These are phyloP conservation scores for Stromatinia cepivora DNA, from an alignment of 2,329 filamentous ascomycete species.

Conservation along the genomic window DNA sequence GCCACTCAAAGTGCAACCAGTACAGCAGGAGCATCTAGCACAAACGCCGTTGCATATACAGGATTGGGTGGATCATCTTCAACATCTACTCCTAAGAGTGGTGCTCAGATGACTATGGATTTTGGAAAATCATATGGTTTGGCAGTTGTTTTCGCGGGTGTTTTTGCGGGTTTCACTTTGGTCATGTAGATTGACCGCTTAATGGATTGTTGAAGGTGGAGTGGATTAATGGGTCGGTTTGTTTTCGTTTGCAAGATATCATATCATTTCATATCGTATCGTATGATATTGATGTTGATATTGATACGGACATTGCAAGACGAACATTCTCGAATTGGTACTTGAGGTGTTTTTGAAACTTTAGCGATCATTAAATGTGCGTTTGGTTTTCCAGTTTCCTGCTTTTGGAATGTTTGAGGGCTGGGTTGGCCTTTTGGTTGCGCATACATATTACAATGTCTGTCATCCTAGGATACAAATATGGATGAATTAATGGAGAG, in stretches of 20 bases:
- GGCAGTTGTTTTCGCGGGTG: slow-evolving; percentile 52
- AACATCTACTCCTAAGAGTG: slow-evolving; percentile 32
- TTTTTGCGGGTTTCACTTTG: slow-evolving; percentile 59
- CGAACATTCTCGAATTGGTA: slow-evolving; percentile 26
- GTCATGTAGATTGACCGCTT: slow-evolving; percentile 46
- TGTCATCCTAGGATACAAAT: neutral
- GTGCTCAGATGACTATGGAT: slow-evolving; percentile 47
- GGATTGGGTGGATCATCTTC: slow-evolving; percentile 45
- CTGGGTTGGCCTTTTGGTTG: slow-evolving; percentile 2
- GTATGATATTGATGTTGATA: neutral
- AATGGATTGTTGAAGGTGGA: neutral
- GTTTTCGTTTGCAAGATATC: neutral
- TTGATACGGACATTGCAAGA: slow-evolving; percentile 26
- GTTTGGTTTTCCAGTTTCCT: neutral
- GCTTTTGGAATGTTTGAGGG: too few relatives aligned
- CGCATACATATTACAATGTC: slow-evolving; percentile 8
- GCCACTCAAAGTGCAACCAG: slow-evolving; percentile 45
- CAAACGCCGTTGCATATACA: slow-evolving; percentile 43
- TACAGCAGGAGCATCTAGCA: slow-evolving; percentile 42
- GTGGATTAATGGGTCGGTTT: neutral
- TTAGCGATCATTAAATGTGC: slow-evolving; percentile 20
- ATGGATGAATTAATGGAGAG: slow-evolving; percentile 1
- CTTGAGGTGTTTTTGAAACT: slow-evolving; percentile 28
- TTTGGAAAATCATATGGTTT: slow-evolving; percentile 58
- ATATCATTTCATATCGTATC: neutral